Base-by-base conservation (phyloP, 768 basidiomycete genomes). In the Nidularia sp. region DNA sequence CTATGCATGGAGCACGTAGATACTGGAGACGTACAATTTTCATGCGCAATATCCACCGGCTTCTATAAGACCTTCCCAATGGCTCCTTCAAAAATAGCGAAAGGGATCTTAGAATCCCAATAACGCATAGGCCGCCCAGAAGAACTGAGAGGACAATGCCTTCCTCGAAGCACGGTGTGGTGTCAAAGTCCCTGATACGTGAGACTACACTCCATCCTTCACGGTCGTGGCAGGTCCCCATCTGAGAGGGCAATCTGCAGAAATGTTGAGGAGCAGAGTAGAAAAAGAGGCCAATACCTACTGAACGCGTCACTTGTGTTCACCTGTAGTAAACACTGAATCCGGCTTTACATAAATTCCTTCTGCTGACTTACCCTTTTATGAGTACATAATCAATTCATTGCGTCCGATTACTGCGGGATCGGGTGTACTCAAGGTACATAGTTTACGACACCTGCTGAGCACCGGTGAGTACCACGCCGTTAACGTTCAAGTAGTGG, bases 131-230 rank as follows among this genome's bases (percentile, higher is more conserved):
- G 6, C 74, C 35, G 1, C 70, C 70, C 48, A 87, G 71, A 0
- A 86, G 60, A 3, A 71, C 53, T 0, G 88, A 75, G 1, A 92
- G 65, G 0, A 94, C 33, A 42, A 86, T 61, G 10, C 83, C 86
- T 56, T 92, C 86, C 59, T 95, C 87, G 56, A 87, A 90, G 64
- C 93, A 96, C 10, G 82, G 78, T 1, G 92, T 90, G 6, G 85
- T 57, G 64, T 95, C 93, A 63, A 93, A 90, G 10, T 77, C 70
- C 49, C 91, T 78, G 0, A 68, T 57, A 0, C 53, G 64, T 0
- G 91, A 93, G 13, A 83, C 68, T 12, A 77, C 70, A 6, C 64
- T 66, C 85, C 89, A 91, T 51, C 89, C 88, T 56, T 91, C 86
- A 6, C 53, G 42, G 60, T 85, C 77, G 45, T 64, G 73, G 60